Evolutionary conservation across 768 basidiomycete species (phyloP), one percentile per base, ranked within the genome.

Genomic region (Boletus bicolor): DNA sequence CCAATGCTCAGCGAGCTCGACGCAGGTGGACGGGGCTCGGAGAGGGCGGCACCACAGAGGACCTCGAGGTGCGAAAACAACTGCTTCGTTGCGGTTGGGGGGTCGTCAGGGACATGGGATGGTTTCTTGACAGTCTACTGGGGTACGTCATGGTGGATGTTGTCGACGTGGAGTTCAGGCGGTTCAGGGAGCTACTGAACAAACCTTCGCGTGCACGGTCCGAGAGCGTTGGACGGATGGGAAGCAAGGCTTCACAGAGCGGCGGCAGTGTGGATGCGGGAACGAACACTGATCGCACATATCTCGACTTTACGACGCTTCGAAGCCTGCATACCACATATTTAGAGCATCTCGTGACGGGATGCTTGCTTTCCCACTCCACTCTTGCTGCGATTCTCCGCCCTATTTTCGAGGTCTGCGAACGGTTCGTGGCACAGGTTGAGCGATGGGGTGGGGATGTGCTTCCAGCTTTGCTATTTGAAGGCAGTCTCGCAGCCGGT

Each of bases 381-480:
- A 71, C 77, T 5, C 72, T 91, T 19, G 82, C 86, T 7, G 70
- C 79, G 1, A 81, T 84, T 41, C 74, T 94, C 38, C 83, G 85
- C 17, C 79, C 83, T 34, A 85, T 95, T 53, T 76, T 96, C 48
- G 90, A 92, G 60, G 77, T 88, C 9, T 95, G 92, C 68, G 92
- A 91, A 66, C 80, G 85, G 9, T 91, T 96, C 66, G 87, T 87
- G n/a, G 91, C 84, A 7, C 85, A 92, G 59, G 82, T 95, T 0
- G 93, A 95, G 70, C 76, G 93, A 50, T 97, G 93, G 93, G 92
- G 91, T 12, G 93, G 93, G 0, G 91, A 95, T 66, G 83, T 95
- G 9, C 74, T 95, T 3, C 93, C 93, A 12, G 90, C 87, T 0
- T 75, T 95, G 44, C 70, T 95, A 39, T 86, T 85, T 58, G 93